Conservation (phyloP, 169 alveolate species). For the Plasmodium vivax region DNA sequence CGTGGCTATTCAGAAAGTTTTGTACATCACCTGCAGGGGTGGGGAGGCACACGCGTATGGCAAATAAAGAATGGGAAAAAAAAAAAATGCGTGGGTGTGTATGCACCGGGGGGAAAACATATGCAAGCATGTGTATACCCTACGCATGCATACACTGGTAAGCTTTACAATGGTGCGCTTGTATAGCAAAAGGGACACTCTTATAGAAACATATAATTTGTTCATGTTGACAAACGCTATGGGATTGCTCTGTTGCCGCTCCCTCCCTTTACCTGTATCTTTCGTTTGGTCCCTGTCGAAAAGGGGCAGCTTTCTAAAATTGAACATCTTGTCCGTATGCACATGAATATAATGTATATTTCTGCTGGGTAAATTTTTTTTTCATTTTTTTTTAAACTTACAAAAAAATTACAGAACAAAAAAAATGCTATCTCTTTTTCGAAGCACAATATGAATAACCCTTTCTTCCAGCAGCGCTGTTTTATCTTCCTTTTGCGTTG, state of each 20-base stretch:
- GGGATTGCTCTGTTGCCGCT: neutral
- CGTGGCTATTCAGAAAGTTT: conserved; percentile 30
- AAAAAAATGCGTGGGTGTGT: neutral
- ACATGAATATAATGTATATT: neutral
- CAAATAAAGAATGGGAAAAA: neutral
- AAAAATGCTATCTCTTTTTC: neutral
- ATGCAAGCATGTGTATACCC: neutral
- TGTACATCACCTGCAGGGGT: conserved; percentile 37
- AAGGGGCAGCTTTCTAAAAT: conserved; percentile 46
- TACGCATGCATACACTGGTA: neutral
- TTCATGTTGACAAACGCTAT: neutral
- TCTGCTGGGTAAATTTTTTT: neutral
- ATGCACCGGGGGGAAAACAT: neutral
- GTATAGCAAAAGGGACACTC: neutral
- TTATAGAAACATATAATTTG: neutral
- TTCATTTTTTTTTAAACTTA: neutral
- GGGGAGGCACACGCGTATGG: neutral
- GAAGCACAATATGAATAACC: neutral
- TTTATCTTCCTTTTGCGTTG: neutral
- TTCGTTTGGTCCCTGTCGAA: conserved; percentile 45
- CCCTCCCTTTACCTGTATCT: conserved; percentile 36
- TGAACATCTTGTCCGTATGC: conserved; percentile 41
- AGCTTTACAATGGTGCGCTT: neutral
- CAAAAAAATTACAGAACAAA: neutral
- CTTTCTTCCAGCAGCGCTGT: neutral